Conservation (phyloP, 331 rosid genomes). For the Quercus lobata region DNA sequence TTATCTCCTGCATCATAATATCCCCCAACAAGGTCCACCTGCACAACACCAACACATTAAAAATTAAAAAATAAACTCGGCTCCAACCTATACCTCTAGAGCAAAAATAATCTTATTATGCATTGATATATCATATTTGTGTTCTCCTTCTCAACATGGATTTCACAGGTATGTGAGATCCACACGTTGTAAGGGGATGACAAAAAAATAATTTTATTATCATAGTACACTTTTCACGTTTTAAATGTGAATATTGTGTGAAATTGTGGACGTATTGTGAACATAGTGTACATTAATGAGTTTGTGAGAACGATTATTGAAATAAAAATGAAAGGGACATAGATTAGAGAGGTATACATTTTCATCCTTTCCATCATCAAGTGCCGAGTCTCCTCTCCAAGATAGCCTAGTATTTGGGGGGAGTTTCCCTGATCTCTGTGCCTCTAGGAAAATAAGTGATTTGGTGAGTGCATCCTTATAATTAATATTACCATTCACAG, state of each 20-base stretch:
- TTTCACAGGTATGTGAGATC: too few relatives aligned
- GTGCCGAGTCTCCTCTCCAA: conserved; percentile 94
- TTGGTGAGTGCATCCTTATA: conserved; percentile 87
- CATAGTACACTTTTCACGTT: too few relatives aligned
- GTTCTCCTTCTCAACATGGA: too few relatives aligned
- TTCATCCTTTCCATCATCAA: conserved; percentile 65
- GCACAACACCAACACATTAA: not conserved
- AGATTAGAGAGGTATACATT: conserved; percentile 26
- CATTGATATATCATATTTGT: too few relatives aligned
- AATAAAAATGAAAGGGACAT: not conserved
- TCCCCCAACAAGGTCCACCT: conserved; percentile 86
- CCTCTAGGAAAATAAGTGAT: conserved; percentile 75
- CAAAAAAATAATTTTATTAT: too few relatives aligned
- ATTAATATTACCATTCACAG: conserved; percentile 37
- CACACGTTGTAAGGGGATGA: too few relatives aligned
- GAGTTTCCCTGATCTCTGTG: conserved; percentile 91
- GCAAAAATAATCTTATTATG: too few relatives aligned
- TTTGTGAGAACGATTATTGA: not conserved
- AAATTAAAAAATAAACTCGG: too few relatives aligned
- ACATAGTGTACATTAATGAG: too few relatives aligned
- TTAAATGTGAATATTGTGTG: too few relatives aligned
- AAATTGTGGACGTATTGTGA: too few relatives aligned
- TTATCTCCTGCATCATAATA: conserved; percentile 98
- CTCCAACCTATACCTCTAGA: too few relatives aligned
- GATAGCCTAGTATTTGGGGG: conserved; percentile 57